Evolutionary conservation across 352 stramenopile species (phyloP), one percentile per base, ranked within the genome.

Genomic region (Pythium rishiriense): DNA sequence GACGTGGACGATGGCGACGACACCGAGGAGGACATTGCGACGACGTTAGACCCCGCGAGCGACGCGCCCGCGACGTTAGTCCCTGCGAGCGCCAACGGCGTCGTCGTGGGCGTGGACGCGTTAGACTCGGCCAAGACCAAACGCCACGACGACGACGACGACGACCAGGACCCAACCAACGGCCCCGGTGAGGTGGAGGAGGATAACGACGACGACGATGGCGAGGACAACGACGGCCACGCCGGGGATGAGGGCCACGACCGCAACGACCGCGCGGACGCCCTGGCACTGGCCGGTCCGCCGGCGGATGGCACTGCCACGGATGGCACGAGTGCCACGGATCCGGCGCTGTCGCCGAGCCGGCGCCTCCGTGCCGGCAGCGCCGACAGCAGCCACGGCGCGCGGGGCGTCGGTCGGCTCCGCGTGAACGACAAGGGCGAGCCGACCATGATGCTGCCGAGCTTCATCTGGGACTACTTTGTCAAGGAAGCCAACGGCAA

Each of bases 381-480:
- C 39, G 50, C 51, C 42, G 54, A 50, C 62, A 51, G 35, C 19
- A 56, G 56, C 31, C 15, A 24, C 33, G 46, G 37, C 22, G 61
- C 42, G 42, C 59, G 54, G 17, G 54, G 43, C 55, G 46, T 64
- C 15, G 59, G 55, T 1, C 55, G 66, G 7, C 37, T 73, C 42
- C 73, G 70, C 28, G 48, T 73, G 33, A 73, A 75, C 24, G 80
- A 85, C 63, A 89, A 89, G 68, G 67, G 68, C 61, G 81, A 90
- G 56, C 64, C 80, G 31, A 70, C 72, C 12, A 86, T 90, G 77
- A 83, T 79, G 60, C 73, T 92, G 26, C 83, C 85, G 28, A 87
- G 74, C 52, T 93, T 91, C 72, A 93, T 93, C 53, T 93, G 85
- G 85, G 81, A 93, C 72, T 91, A 89, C 62, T 93, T 93, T 62